Evolutionary conservation across 1,139 yeast genomes (phyloP), one percentile per base, ranked within the genome.

Genomic region (Candida glucosophila): DNA sequence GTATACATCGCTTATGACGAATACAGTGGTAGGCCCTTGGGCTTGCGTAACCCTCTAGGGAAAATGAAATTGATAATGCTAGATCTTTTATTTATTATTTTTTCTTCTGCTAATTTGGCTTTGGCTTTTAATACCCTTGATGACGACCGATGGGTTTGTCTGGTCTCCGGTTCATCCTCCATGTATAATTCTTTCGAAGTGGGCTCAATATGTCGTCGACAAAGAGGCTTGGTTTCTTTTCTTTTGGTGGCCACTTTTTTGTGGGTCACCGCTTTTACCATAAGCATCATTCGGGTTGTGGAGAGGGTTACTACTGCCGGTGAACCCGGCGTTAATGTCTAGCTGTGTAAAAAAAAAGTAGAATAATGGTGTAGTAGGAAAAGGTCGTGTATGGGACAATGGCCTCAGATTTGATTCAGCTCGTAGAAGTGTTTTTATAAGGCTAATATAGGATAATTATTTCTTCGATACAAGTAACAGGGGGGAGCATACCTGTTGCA

Each of bases 1-100:
- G 57, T 76, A 7, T 86, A 82, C 52, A 83, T 88, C 47, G 76
- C 95, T 2, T 77, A 76, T 41, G 97, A 90, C 52, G 98, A 90
- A 50, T 88, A 83, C 50, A 69, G 78, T 14, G 93, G 96, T 12
- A 80, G 83, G 47, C 98, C 97, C 0, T 54, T 90, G 27, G 98
- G 96, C 0, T 62, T 88, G 26, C 67, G 97, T 36, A 75, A 82
- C 36, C 93, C 95, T 0, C 60, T 73, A 37, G 86, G 80, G 15
- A 88, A 88, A 45, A 71, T 88, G 66, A 67, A 85, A 42, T 67
- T 86, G 31, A 65, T 73, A 29, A 62, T 86, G 67, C 60, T 85
- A 36, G 98, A 90, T 46, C 59, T 88, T 25, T 56, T 88, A 19
- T 85, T 90, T 51, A 83, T 90, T 36, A 85, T 90, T n/a, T 82